Conservation (phyloP, 2,329 filamentous ascomycete species). For the Cladosporium velox region DNA sequence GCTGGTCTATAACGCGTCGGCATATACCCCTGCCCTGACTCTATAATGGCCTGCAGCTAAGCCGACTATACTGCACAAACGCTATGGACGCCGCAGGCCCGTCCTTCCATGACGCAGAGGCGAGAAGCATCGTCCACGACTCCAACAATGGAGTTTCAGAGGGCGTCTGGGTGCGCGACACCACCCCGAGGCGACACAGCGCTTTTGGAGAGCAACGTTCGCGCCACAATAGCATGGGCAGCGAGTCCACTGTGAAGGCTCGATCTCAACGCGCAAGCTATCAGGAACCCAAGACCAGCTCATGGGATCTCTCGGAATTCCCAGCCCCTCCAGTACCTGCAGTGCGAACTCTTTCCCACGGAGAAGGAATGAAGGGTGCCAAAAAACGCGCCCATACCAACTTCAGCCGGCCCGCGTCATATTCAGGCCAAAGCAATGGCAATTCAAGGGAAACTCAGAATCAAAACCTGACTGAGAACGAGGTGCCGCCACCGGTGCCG, state of each 20-base stretch:
- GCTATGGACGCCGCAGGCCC: slow-evolving; percentile 6
- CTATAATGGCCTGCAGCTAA: slow-evolving; percentile 13
- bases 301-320: not conserved
- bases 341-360: not conserved
- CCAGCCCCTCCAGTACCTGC: slow-evolving; percentile 6
- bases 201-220: slow-evolving; percentile 31
- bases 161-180: slow-evolving; percentile 13
- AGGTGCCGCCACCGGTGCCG: slow-evolving; percentile 1
- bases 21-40: slow-evolving; percentile 7
- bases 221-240: slow-evolving; percentile 17
- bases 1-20: slow-evolving; percentile 7
- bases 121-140: slow-evolving; percentile 15
- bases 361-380: not conserved
- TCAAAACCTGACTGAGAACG: not conserved
- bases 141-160: slow-evolving; percentile 16
- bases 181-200: slow-evolving; percentile 24
- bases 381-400: not conserved
- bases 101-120: slow-evolving; percentile 10
- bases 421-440: not conserved
- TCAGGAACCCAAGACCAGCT: slow-evolving; percentile 24
- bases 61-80: not conserved
- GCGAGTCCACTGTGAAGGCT: slow-evolving; percentile 21
- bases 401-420: slow-evolving; percentile 5
- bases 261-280: slow-evolving; percentile 29
- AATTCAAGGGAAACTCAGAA: not conserved